Conservation (phyloP, 23 red algal genomes). For the Gracilaria vermiculophylla region DNA sequence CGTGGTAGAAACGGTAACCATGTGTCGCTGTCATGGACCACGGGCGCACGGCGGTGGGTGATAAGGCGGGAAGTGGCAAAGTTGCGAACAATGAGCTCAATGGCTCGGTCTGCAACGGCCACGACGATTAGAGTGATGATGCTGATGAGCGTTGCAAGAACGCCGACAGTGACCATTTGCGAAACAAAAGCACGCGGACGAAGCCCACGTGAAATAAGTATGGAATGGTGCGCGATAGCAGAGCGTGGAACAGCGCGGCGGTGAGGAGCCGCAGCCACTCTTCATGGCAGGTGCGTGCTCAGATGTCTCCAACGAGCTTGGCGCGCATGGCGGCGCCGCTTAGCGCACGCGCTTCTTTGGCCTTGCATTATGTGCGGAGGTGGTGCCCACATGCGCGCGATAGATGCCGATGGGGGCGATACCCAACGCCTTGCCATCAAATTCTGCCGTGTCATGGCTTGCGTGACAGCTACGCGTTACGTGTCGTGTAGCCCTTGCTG, state of each 20-base stretch:
- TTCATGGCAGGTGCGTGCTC: too few relatives aligned
- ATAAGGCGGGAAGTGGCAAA: slow-evolving; percentile 43
- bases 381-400: too few relatives aligned
- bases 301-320: too few relatives aligned
- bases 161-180: slow-evolving; percentile 8
- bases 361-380: too few relatives aligned
- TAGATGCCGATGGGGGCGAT: too few relatives aligned
- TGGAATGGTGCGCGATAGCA: neutral
- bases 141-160: slow-evolving; percentile 12
- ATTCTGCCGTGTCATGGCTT: too few relatives aligned
- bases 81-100: slow-evolving; percentile 8
- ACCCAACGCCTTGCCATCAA: too few relatives aligned
- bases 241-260: neutral
- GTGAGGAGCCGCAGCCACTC: too few relatives aligned
- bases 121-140: slow-evolving; percentile 10
- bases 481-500: too few relatives aligned
- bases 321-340: too few relatives aligned
- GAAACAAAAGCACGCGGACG: neutral
- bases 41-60: neutral
- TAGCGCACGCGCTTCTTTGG: too few relatives aligned
- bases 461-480: too few relatives aligned
- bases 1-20: slow-evolving; percentile 10
- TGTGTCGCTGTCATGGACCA: slow-evolving; percentile 43
- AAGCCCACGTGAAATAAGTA: neutral
- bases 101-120: slow-evolving; percentile 12